Conservation (phyloP, 176 grass and related monocot genomes). For the Oryza meridionalis region DNA sequence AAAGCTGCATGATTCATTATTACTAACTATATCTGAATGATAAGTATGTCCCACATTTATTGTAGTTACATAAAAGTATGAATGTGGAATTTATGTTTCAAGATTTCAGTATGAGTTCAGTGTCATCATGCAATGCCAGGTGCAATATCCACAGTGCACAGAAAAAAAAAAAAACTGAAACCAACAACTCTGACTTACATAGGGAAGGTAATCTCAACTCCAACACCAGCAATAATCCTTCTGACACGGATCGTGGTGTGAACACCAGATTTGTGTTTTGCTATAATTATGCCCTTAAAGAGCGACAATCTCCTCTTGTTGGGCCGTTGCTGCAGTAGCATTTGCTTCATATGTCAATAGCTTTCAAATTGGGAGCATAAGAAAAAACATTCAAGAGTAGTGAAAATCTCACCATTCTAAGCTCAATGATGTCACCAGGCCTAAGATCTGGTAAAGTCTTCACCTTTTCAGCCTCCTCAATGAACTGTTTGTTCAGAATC, state of each 20-base stretch:
- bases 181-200: slow-evolving; percentile 67
- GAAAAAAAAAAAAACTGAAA: slow-evolving; percentile 27
- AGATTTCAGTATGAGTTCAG: slow-evolving; percentile 14
- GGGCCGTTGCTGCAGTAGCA: slow-evolving; percentile 67
- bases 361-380: slow-evolving; percentile 19
- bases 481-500: slow-evolving; percentile 92
- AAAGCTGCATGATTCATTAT: not conserved
- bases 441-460: slow-evolving; percentile 85
- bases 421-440: slow-evolving; percentile 88
- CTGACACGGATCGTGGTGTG: slow-evolving; percentile 95
- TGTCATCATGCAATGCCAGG: slow-evolving; percentile 13
- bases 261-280: slow-evolving; percentile 85
- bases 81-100: not conserved
- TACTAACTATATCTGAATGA: not conserved
- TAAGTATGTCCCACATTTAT: not conserved
- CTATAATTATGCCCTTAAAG: slow-evolving; percentile 96
- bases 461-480: slow-evolving; percentile 83
- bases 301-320: slow-evolving; percentile 91
- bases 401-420: slow-evolving; percentile 72
- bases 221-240: slow-evolving; percentile 92
- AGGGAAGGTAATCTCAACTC: slow-evolving; percentile 97
- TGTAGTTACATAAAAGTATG: not conserved
- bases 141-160: slow-evolving; percentile 4
- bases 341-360: slow-evolving; percentile 19
- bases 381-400: slow-evolving; percentile 5